Evolutionary conservation across 495 filamentous ascomycete genomes (phyloP), one percentile per base, ranked within the genome.

Genomic region (Neurospora hispaniola): DNA sequence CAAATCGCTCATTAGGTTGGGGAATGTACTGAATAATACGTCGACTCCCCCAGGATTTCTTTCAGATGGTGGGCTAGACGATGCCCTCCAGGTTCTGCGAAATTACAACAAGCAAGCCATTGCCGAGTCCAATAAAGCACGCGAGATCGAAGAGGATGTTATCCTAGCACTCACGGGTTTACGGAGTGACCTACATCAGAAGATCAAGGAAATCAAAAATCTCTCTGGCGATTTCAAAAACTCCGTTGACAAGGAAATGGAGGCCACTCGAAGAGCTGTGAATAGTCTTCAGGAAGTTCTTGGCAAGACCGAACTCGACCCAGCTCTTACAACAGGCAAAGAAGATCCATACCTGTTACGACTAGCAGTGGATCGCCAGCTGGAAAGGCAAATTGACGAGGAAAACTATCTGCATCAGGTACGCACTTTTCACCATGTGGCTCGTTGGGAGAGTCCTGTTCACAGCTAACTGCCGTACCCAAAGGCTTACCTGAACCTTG

Each of bases 331-430:
- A 11, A 89, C 89, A 4, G 94, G 94, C 23, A 97, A 96, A 81
- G 90, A 90, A 20, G 96, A 99, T 79, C 96, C 96, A 23, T 98
- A 94, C 78, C 88, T 99, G 23, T 82, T 97, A 75, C 90, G 90
- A 70, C 83, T 98, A 42, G 88, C 86, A 46, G 94, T 97, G 0
- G 95, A 98, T 80, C 88, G 90, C 39, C 94, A 97, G 81, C 84
- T 99, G 31, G 94, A 95, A 77, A 91, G 88, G 76, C 96, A 98
- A 78, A 90, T 99, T 59, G 93, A 97, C 78, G 96, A 99, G 77
- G 96, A 99, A 81, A 99, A 98, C 76, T 98, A 98, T 77, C 79
- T 98, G 48, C 96, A 98, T 78, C 87, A 94, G 84, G 94, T 96
- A 85, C 68, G 76, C 71, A 7, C 42, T 42, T 68, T 77, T 84